Percentiles rank a stretch among this genome's conserved stretches.
phyloP scores from a whole-genome alignment of 2,329 filamentous ascomycete genomes.

The Aspergillus oerlinghausenensis region DNA sequence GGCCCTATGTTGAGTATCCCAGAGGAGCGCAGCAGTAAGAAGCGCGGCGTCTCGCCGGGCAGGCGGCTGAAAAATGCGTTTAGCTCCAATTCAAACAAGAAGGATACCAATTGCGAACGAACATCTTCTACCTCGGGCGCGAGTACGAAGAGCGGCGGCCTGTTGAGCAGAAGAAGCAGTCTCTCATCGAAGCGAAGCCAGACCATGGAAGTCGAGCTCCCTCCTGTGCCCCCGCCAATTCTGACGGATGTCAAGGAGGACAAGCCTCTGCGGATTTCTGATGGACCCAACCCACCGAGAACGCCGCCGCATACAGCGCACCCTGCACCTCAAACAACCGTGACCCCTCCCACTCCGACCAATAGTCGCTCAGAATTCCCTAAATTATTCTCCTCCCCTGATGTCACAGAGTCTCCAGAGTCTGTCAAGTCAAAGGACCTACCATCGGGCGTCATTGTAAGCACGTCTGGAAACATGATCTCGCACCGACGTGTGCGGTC shows the following conservation, averaged over 20 bases:
- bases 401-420: constrained; percentile 38
- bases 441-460: constrained; percentile 50
- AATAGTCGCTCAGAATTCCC: constrained; percentile 39
- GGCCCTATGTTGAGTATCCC: constrained; percentile 29
- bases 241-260: constrained; percentile 27
- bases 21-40: constrained; percentile 36
- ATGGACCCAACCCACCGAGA: constrained; percentile 20
- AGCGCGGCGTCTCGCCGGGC: constrained; percentile 64
- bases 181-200: constrained; percentile 29
- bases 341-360: constrained; percentile 62
- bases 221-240: constrained; percentile 31
- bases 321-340: constrained; percentile 46
- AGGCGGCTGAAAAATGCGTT: constrained; percentile 71
- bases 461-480: constrained; percentile 66
- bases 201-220: constrained; percentile 21
- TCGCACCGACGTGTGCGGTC: constrained; percentile 63
- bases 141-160: constrained; percentile 36
- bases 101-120: constrained; percentile 45
- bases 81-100: constrained; percentile 48
- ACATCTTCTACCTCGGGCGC: constrained; percentile 39
- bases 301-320: constrained; percentile 31
- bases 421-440: constrained; percentile 26
- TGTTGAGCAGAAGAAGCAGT: constrained; percentile 37
- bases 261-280: constrained; percentile 19
- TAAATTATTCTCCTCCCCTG: constrained; percentile 23